Base-by-base conservation (phyloP, 352 stramenopile species). In the Phytophthora pistaciae region DNA sequence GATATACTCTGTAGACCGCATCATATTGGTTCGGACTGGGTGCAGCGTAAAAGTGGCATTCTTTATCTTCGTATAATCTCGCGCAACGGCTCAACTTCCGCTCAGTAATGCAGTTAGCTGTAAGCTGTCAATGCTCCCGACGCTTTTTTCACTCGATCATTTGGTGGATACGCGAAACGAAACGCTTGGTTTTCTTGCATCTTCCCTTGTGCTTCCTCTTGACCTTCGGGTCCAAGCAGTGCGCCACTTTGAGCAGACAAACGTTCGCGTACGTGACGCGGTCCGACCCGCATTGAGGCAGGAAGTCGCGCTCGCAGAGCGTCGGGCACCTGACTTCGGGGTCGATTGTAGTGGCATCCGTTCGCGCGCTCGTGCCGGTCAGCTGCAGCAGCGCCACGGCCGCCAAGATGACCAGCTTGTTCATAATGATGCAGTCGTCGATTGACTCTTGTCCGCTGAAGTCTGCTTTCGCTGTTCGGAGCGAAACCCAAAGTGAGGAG, bases 261-360 rank as follows among this genome's bases (percentile, higher is more conserved):
- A 66, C 27, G 58, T 76, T 83, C 31, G 40, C 27, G 36, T 80
- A 83, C 20, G 68, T 79, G 46, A 67, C 31, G 40, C 55, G 50
- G 59, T 83, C 48, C n/a, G 68, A 70, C 20, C 68, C 75, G 23
- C 75, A 83, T 7, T 79, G 44, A 1, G 72, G 68, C 11, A 55
- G 5, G 23, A 54, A 68, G 21, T 75, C 68, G 53, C 68, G 68
- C 1, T 44, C 49, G 60, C 67, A 70, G 38, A 18, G 55, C 4
- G 50, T 72, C 9, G 58, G 44, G 42, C 66, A 72, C 16, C 46
- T 56, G 50, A 25, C 50, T 9, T 68, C 66, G 3, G 50, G n/a
- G 31, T 67, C 57, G 23, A 53, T 20, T 11, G 40, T 64, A 5
- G 9, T 13, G 23, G 58, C 27, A 27, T 42, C 9, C 16, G 67